These are phyloP conservation scores for Beauveria medogensis DNA, from an alignment of 2,329 filamentous ascomycete species.

Conservation along the genomic window DNA sequence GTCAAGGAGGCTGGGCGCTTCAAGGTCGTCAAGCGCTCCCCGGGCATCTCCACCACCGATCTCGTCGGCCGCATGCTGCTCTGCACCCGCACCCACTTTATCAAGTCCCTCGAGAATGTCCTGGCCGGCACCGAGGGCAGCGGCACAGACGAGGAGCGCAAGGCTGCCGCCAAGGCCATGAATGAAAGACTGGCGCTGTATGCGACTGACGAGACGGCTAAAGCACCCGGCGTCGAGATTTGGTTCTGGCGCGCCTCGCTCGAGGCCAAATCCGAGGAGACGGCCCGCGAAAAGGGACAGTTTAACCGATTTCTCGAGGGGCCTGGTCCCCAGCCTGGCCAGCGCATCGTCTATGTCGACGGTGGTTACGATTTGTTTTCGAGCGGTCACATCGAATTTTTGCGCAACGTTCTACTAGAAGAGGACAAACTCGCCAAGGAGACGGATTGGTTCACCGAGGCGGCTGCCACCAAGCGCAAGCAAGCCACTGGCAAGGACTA, in stretches of 20 bases:
- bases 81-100: slow-evolving; percentile 91
- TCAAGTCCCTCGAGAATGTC: slow-evolving; percentile 64
- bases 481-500: slow-evolving; percentile 62
- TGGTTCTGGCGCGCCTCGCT: slow-evolving; percentile 68
- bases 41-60: slow-evolving; percentile 94
- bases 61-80: slow-evolving; percentile 96
- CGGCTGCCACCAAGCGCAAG: slow-evolving; percentile 54
- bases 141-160: slow-evolving; percentile 60
- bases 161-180: slow-evolving; percentile 59
- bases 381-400: slow-evolving; percentile 92
- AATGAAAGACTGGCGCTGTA: slow-evolving; percentile 72
- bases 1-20: slow-evolving; percentile 92
- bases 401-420: slow-evolving; percentile 64
- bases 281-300: slow-evolving; percentile 46
- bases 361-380: slow-evolving; percentile 96
- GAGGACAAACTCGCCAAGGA: slow-evolving; percentile 62
- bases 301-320: slow-evolving; percentile 66
- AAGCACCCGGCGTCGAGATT: slow-evolving; percentile 70
- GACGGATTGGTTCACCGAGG: slow-evolving; percentile 66
- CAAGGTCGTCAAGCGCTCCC: slow-evolving; percentile 93
- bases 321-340: slow-evolving; percentile 62
- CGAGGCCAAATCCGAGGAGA: slow-evolving; percentile 34
- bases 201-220: slow-evolving; percentile 76
- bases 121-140: slow-evolving; percentile 66
- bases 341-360: slow-evolving; percentile 88